Evolutionary conservation across 2,329 filamentous ascomycete genomes (phyloP), one percentile per base, ranked within the genome.

Genomic region (Orbilia quercus): DNA sequence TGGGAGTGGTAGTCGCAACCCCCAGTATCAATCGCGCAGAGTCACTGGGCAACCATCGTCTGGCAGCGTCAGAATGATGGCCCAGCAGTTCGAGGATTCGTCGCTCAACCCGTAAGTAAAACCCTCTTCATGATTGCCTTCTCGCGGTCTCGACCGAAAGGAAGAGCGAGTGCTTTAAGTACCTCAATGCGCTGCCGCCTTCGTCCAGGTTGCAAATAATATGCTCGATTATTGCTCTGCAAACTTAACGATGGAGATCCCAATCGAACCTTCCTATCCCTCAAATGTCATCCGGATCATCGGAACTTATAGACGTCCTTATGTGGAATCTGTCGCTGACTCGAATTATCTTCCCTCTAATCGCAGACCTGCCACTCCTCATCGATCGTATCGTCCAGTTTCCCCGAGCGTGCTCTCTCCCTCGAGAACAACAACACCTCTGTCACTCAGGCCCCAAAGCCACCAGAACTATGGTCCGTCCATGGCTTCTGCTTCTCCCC

Each of bases 401-500:
- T 66, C 62, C 14, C 64, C 72, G 16, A 73, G 69, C 11, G 22
- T 70, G 34, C 45, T 58, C 48, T 75, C 72, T 48, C 72, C 64
- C 42, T 70, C 65, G 2, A 60, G 64, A 47, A 55, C 59, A 25
- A 44, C 59, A 12, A 70, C 65, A n/a, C 72, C 58, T 1, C 28
- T 54, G 1, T 73, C 69, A 4, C 44, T 60, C 9, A 53, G 69
- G 11, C 69, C 59, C 16, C n/a, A 36, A 20, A 50, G 53, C 7
- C 44, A 45, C 28, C 72, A 47, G 12, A 44, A 45, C 20, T 70
- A 67, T 22, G 12, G 45, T 5, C 48, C 51, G 16, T 60, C 71
- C n/a, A 44, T 42, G 12, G 54, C 47, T 18, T 65, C 65, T 5
- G 53, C 88, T 4, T 86, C 86, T 0, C 84, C 85, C 0, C 82